Evolutionary conservation across 257 asterid genomes (phyloP).

Genomic region (Salvia hispanica): DNA sequence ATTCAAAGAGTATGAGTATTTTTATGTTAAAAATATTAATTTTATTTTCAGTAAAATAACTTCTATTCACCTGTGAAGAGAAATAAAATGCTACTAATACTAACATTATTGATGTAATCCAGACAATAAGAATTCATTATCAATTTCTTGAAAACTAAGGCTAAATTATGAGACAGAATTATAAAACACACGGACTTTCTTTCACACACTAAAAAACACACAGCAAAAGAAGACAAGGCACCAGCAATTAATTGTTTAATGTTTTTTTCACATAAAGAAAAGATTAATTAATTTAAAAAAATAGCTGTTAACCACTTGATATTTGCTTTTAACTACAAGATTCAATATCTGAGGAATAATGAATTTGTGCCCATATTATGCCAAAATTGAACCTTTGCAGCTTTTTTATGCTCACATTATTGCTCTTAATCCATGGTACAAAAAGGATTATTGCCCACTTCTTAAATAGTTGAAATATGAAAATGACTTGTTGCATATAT

Average conservation of each 20-base stretch:
- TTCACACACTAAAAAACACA: too few species aligned
- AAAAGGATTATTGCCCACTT: slow-evolving; percentile 9
- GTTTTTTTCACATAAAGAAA: slow-evolving; percentile 19
- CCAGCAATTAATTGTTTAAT: neutral
- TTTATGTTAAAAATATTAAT: too few species aligned
- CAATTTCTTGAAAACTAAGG: too few species aligned
- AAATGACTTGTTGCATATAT: neutral
- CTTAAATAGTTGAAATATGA: neutral
- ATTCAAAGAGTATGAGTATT: too few species aligned
- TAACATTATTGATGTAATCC: neutral
- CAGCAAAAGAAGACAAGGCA: too few species aligned
- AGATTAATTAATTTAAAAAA: neutral
- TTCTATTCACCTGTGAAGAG: too few species aligned
- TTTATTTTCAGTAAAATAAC: too few species aligned
- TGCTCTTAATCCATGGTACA: slow-evolving; percentile 11
- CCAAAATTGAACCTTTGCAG: neutral
- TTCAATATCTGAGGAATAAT: neutral
- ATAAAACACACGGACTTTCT: too few species aligned
- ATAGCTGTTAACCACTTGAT: slow-evolving; percentile 32
- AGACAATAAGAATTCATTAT: too few species aligned
- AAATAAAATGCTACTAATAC: too few species aligned
- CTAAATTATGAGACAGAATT: too few species aligned
- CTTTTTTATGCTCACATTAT: slow-evolving; percentile 9
- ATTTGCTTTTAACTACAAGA: neutral
- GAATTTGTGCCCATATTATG: neutral